phyloP scores from a whole-genome alignment of 2,329 filamentous ascomycete genomes.

The Ceratocystis ficicola region DNA sequence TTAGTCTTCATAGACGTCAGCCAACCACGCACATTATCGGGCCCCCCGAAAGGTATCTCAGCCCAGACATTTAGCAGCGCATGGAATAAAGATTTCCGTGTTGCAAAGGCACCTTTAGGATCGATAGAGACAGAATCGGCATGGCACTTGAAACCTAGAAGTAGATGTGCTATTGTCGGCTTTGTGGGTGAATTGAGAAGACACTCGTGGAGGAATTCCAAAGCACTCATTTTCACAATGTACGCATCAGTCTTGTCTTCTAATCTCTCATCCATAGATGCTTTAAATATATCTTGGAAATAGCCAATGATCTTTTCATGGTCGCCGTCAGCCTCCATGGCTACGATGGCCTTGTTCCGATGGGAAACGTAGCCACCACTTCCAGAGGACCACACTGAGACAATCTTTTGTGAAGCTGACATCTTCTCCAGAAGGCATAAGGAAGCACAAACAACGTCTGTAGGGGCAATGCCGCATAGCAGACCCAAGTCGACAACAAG shows the following conservation, averaged over 20 bases:
- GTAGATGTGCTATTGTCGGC: slow-evolving; percentile 78
- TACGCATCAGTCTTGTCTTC: slow-evolving; percentile 61
- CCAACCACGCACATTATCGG: slow-evolving; percentile 52
- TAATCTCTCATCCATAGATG: slow-evolving; percentile 61
- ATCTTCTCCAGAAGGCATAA: slow-evolving; percentile 76
- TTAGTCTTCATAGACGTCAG: slow-evolving; percentile 56
- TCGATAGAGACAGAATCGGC: slow-evolving; percentile 57
- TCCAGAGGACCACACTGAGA: slow-evolving; percentile 47
- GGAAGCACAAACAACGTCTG: slow-evolving; percentile 66
- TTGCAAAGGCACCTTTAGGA: slow-evolving; percentile 56
- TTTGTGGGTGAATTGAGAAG: slow-evolving; percentile 60
- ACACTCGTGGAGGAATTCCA: slow-evolving; percentile 76
- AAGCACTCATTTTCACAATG: slow-evolving; percentile 67
- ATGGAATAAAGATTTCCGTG: slow-evolving; percentile 70
- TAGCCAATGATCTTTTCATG: slow-evolving; percentile 52
- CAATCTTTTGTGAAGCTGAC: slow-evolving; percentile 69
- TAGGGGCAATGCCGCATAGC: slow-evolving; percentile 75
- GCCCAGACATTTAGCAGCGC: slow-evolving; percentile 60
- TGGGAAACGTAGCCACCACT: slow-evolving; percentile 32
- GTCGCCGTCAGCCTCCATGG: slow-evolving; percentile 71
- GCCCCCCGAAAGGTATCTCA: slow-evolving; percentile 50
- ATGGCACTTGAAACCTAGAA: slow-evolving; percentile 76
- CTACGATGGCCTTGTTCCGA: slow-evolving; percentile 74
- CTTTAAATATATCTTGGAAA: slow-evolving; percentile 26
- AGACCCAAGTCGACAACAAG: slow-evolving; percentile 72